Percentiles rank a stretch among this genome's conserved stretches.
These are phyloP conservation scores for Sugiyamaella lignohabitans DNA, from an alignment of 805 yeast genomes.

Conservation along the genomic window DNA sequence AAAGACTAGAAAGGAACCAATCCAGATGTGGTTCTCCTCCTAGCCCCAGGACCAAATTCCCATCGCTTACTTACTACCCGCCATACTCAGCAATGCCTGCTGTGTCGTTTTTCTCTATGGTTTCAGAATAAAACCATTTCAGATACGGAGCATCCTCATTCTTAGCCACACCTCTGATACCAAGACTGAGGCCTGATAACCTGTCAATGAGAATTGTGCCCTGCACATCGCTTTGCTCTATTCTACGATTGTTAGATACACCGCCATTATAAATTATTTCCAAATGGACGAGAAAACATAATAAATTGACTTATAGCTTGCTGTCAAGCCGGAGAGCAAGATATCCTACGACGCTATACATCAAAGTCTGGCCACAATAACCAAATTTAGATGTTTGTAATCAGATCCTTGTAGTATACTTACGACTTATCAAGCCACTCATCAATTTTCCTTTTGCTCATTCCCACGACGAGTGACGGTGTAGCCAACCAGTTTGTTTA, in stretches of 20 bases:
- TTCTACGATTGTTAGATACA: not conserved
- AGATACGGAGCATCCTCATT: conserved; percentile 20
- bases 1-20: no score
- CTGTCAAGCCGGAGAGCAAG: no score
- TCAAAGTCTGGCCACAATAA: no score
- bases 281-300: conserved; percentile 7
- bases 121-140: conserved; percentile 11
- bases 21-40: no score
- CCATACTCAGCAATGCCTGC: conserved; percentile 7
- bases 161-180: conserved; percentile 17
- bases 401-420: no score
- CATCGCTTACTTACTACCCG: conserved; percentile 10
- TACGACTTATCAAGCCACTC: conserved; percentile 18
- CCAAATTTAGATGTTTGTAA: no score
- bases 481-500: not conserved
- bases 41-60: not conserved
- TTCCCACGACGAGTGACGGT: no score
- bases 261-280: not conserved
- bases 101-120: conserved; percentile 3
- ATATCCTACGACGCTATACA: no score
- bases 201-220: conserved; percentile 20
- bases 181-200: conserved; percentile 20
- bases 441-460: conserved; percentile 5
- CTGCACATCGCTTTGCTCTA: conserved; percentile 10
- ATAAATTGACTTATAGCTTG: not conserved